phyloP scores from a whole-genome alignment of 2,329 filamentous ascomycete species.

The Phialophora expanda region DNA sequence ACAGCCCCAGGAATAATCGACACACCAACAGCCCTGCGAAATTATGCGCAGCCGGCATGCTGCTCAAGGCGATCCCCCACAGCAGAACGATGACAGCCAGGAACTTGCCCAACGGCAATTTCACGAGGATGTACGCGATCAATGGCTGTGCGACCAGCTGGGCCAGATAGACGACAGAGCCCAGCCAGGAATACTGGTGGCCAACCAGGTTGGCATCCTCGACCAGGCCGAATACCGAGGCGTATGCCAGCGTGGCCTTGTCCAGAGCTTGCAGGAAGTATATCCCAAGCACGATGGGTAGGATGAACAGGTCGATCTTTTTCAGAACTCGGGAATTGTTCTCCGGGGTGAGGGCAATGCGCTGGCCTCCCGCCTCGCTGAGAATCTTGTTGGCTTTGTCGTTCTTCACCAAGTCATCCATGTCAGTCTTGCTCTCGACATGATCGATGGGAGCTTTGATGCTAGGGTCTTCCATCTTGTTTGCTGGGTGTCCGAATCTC shows the following conservation, averaged over 20 bases:
- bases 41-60: conserved; percentile 59
- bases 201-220: conserved; percentile 63
- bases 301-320: conserved; percentile 58
- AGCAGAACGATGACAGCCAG: conserved; percentile 58
- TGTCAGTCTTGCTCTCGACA: conserved; percentile 25
- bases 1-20: conserved; percentile 63
- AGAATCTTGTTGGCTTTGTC: conserved; percentile 60
- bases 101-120: conserved; percentile 66
- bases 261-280: conserved; percentile 69
- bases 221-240: conserved; percentile 67
- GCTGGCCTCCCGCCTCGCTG: conserved; percentile 52
- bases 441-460: conserved; percentile 28
- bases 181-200: conserved; percentile 60
- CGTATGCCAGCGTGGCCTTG: conserved; percentile 60
- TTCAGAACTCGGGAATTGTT: conserved; percentile 60
- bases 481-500: neutral
- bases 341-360: conserved; percentile 56
- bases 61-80: conserved; percentile 59
- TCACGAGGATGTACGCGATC: conserved; percentile 62
- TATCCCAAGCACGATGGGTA: conserved; percentile 63
- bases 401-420: conserved; percentile 35
- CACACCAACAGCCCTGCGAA: conserved; percentile 48
- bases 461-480: conserved; percentile 23
- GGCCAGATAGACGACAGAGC: conserved; percentile 60
- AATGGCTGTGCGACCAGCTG: conserved; percentile 61